Percentiles rank a stretch among this genome's conserved stretches.
Conservation (phyloP, 2,329 filamentous ascomycete genomes). For the Plenodomus biglobosus region DNA sequence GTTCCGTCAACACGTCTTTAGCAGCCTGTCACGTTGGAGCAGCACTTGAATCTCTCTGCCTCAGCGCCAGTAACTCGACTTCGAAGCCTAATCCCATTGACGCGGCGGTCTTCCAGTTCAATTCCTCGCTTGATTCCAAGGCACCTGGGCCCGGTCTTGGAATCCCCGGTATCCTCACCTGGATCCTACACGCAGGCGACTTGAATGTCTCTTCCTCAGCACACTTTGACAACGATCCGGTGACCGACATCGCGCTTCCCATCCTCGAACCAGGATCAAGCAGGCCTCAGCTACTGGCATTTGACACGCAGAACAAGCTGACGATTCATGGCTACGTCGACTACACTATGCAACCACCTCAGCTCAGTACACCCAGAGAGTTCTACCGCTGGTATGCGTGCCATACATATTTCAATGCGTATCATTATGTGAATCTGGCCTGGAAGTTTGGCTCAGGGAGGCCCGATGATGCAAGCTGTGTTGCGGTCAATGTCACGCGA, state of each 20-base stretch:
- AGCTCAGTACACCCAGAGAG: constrained; percentile 19
- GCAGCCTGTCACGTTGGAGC: constrained; percentile 53
- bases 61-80: constrained; percentile 23
- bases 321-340: constrained; percentile 46
- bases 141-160: constrained; percentile 19
- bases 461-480: constrained; percentile 52
- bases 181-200: constrained; percentile 45
- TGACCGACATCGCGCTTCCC: constrained; percentile 48
- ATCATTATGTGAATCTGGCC: constrained; percentile 48
- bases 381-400: constrained; percentile 52
- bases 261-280: constrained; percentile 42
- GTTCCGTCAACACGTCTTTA: constrained; percentile 45
- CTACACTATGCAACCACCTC: constrained; percentile 43
- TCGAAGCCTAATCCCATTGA: constrained; percentile 22
- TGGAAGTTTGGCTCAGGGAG: constrained; percentile 46
- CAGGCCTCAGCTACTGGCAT: constrained; percentile 39
- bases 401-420: constrained; percentile 45
- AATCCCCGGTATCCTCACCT: constrained; percentile 43
- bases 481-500: constrained; percentile 47
- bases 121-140: constrained; percentile 30
- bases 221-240: constrained; percentile 41
- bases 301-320: constrained; percentile 45
- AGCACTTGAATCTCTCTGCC: constrained; percentile 52
- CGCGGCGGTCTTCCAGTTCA: constrained; percentile 35
- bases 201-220: constrained; percentile 38